Evolutionary conservation across 352 stramenopile species (phyloP), one percentile per base, ranked within the genome.

Genomic region (Phytophthora macrochlamydospora): DNA sequence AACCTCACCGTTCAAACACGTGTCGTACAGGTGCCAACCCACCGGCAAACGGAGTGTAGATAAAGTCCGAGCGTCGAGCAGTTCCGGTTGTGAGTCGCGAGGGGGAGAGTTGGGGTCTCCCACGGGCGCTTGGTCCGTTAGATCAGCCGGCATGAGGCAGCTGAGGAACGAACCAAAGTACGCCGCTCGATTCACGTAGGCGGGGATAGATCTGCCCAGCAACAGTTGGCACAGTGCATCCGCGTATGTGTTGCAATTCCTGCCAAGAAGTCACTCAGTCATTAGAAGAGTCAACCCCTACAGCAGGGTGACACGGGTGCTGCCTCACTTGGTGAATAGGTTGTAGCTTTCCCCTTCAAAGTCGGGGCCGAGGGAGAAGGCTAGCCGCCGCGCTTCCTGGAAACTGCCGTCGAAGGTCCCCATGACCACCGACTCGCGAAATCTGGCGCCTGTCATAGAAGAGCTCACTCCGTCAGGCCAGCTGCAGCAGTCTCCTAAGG

Each of bases 231-330:
- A 92, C 14, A 92, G 67, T 29, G 77, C 91, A 73, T 98, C 94
- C 12, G 91, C 85, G 78, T 98, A 98, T 65, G 95, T 81, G 76
- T 98, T 98, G 79, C 95, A 98, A 75, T 98, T 98, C 71, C 83
- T 75, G 56, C 40, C 31, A 54, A 35, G 59, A 53, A 55, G 24
- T 31, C 50, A 7, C 14, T 28, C 59, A 40, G 32, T 33, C 5
- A 14, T 51, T 14, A 40, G 18, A 24, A 24, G 18, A 24, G 18
- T 24, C 18, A 24, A 24, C 18, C 18, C 18, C 18, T 24, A 0
- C 18, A 24, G 18, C 18, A 24, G 18, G 35, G 9, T 4, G 7
- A 1, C 42, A 57, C 7, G 18, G 12, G 2, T 1, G 37, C 2
- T 31, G 7, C 61, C 79, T 29, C 76, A 97, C 72, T 90, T 94